Percentiles rank a stretch among this genome's conserved stretches.
These are phyloP conservation scores for Dioscorea alata DNA, from an alignment of 106 monocot genomes.

Conservation along the genomic window DNA sequence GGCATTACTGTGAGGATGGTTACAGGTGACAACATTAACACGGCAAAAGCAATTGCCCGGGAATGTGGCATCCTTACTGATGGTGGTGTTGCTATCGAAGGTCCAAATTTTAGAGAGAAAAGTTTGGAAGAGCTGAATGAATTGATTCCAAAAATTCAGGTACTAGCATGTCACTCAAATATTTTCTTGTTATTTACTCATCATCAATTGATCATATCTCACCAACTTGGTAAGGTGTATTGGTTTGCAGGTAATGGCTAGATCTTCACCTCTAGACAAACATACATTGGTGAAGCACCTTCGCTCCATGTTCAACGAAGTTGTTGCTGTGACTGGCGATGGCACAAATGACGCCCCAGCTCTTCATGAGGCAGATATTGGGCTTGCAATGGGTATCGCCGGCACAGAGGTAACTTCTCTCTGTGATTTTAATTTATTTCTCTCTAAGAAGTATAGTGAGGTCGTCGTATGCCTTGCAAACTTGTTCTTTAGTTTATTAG, in stretches of 20 bases:
- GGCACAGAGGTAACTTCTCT: constrained; percentile 54
- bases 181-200: too few relatives aligned
- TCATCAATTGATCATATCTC: too few relatives aligned
- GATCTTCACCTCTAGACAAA: constrained; percentile 80
- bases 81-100: constrained; percentile 65
- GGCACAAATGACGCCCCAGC: constrained; percentile 87
- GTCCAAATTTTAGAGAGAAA: constrained; percentile 59
- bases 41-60: constrained; percentile 72
- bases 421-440: too few relatives aligned
- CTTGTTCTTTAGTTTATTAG: too few relatives aligned
- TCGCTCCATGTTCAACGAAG: constrained; percentile 44
- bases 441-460: too few relatives aligned
- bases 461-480: too few relatives aligned
- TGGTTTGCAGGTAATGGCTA: constrained; percentile 54
- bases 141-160: constrained; percentile 67
- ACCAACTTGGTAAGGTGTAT: background rate
- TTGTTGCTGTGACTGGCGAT: constrained; percentile 83
- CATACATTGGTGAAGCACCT: constrained; percentile 61
- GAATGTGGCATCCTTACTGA: constrained; percentile 79
- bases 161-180: background rate
- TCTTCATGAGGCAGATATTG: constrained; percentile 75
- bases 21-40: constrained; percentile 80
- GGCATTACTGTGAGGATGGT: constrained; percentile 78
- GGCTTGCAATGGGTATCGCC: constrained; percentile 76
- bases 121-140: constrained; percentile 36